phyloP scores from a whole-genome alignment of 805 yeast species.

The Candida namnaoensis region DNA sequence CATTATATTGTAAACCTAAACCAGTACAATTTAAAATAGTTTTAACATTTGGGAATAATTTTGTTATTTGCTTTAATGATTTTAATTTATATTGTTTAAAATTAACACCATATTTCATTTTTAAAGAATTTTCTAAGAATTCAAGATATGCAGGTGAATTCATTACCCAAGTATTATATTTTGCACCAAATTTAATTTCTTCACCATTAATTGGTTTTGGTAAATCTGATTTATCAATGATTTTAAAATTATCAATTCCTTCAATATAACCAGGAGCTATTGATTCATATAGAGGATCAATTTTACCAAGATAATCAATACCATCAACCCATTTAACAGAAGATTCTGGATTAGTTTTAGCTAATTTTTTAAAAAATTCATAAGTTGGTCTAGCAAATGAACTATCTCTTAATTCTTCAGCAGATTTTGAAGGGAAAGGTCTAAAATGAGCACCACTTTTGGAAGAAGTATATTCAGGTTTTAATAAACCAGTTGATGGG shows the following conservation, averaged over 20 bases:
- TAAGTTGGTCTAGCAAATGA: slow-evolving; percentile 41
- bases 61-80: slow-evolving; percentile 33
- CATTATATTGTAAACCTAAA: slow-evolving; percentile 47
- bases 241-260: slow-evolving; percentile 15
- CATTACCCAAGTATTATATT: slow-evolving; percentile 51
- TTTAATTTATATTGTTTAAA: slow-evolving; percentile 26
- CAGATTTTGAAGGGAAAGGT: slow-evolving; percentile 49
- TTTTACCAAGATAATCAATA: slow-evolving; percentile 44
- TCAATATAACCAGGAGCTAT: slow-evolving; percentile 13
- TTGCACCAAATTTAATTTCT: slow-evolving; percentile 36
- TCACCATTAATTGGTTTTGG: slow-evolving; percentile 16
- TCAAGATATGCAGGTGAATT: slow-evolving; percentile 52
- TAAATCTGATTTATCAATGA: slow-evolving; percentile 13
- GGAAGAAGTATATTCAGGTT: slow-evolving; percentile 46
- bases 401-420: slow-evolving; percentile 34
- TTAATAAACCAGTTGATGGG: slow-evolving; percentile 30
- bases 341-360: slow-evolving; percentile 37
- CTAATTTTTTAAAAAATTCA: slow-evolving; percentile 31
- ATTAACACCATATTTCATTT: slow-evolving; percentile 18
- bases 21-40: slow-evolving; percentile 56
- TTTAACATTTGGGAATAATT: slow-evolving; percentile 18
- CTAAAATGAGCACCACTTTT: slow-evolving; percentile 81
- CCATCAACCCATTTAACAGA: slow-evolving; percentile 47
- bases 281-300: slow-evolving; percentile 11
- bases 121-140: slow-evolving; percentile 32